phyloP scores from a whole-genome alignment of 2,329 filamentous ascomycete species.

The Pseudocercospora fuligena region DNA sequence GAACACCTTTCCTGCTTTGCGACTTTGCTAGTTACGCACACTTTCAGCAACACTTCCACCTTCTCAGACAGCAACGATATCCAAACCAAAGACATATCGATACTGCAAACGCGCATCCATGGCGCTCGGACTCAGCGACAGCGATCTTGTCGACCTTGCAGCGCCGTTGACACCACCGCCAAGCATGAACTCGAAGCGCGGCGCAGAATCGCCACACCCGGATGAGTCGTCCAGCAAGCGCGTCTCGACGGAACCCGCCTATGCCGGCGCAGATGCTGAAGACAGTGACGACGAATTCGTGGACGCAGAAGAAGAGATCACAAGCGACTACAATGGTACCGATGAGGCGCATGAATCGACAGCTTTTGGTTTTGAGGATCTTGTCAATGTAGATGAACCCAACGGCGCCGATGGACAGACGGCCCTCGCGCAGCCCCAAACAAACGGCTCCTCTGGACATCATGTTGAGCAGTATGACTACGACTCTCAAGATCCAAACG shows the following conservation, averaged over 20 bases:
- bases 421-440: neutral
- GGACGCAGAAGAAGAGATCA: slow-evolving; percentile 28
- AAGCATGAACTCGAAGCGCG: slow-evolving; percentile 8
- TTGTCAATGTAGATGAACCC: neutral
- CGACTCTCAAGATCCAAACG: neutral
- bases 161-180: neutral
- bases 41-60: neutral
- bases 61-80: neutral
- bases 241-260: neutral
- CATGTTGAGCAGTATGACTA: neutral
- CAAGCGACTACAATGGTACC: neutral
- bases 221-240: slow-evolving; percentile 15
- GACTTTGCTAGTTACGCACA: neutral
- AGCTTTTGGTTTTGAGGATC: neutral
- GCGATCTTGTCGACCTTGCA: neutral
- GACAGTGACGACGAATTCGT: slow-evolving; percentile 29
- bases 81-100: neutral
- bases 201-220: slow-evolving; percentile 9
- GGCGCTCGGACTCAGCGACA: neutral
- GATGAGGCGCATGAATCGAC: neutral
- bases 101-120: neutral
- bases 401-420: neutral
- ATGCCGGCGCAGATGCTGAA: slow-evolving; percentile 7
- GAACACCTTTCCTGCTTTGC: neutral
- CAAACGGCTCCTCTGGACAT: neutral